phyloP scores from a whole-genome alignment of 169 alveolate species.

The Plasmodium malariae region DNA sequence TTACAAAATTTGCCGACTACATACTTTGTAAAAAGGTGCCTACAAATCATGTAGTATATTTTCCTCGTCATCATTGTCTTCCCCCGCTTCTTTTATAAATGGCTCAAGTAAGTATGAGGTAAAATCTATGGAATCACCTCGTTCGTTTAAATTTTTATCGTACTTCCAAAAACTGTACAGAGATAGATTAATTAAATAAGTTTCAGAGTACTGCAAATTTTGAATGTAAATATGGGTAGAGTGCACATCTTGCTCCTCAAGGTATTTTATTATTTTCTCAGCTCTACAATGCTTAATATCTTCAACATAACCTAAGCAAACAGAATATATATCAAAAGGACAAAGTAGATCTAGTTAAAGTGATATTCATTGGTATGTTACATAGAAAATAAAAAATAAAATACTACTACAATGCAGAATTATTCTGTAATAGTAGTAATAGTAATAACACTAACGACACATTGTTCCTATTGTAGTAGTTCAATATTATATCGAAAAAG shows the following conservation, averaged over 20 bases:
- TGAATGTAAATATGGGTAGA: constrained; percentile 52
- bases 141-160: constrained; percentile 43
- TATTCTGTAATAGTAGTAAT: neutral
- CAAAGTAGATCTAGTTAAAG: neutral
- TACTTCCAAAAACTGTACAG: constrained; percentile 76
- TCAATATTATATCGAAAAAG: too few relatives aligned
- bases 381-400: neutral
- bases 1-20: too few relatives aligned
- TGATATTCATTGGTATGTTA: neutral
- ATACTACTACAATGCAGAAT: neutral
- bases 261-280: constrained; percentile 58
- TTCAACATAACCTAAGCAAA: constrained; percentile 72
- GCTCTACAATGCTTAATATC: constrained; percentile 74
- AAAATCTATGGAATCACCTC: constrained; percentile 38
- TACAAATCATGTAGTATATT: constrained; percentile 68
- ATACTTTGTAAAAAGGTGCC: neutral
- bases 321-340: neutral
- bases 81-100: constrained; percentile 50
- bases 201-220: constrained; percentile 69
- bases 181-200: constrained; percentile 61
- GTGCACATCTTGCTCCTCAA: constrained; percentile 68
- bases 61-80: constrained; percentile 25
- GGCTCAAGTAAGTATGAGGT: constrained; percentile 76
- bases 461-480: too few relatives aligned
- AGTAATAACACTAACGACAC: neutral